Base-by-base conservation (phyloP, 1,284 basidiomycete genomes). In the Kwoniella shivajii region DNA sequence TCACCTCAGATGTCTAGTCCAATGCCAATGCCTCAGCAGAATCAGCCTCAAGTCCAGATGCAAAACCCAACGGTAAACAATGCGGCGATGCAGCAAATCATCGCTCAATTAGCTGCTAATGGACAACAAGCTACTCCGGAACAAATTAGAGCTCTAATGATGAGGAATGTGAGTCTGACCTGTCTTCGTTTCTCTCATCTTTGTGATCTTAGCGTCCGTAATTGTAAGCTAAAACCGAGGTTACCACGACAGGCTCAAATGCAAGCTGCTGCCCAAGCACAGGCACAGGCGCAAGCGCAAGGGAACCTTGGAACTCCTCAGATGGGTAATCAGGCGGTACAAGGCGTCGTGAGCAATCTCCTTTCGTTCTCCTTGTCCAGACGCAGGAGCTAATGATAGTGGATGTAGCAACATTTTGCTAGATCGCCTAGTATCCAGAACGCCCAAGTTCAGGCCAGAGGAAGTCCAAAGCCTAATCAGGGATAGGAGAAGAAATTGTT, bases 111-210 rank as follows among this genome's bases (percentile, higher is more conserved):
- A 6, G 59, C 64, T 4, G 67, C 69, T 33, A 63, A 46, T 34
- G 73, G 73, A 5, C 66, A 69, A 54, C 59, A 61, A 37, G 60
- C 66, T 5, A 74, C 69, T 4, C 61, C 66, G 2, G 73, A 75
- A 51, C 59, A 59, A 9, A 60, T 75, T 18, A 63, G 67, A 36
- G 58, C 61, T 4, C 43, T 65, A 38, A 56, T 72, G 34, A 38
- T 68, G 43, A 54, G 66, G 6, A 63, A 70, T 52, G 65, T 66
- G 38, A 58, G 64, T 60, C n/a, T n/a, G n/a, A n/a, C n/a, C n/a
- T n/a, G n/a, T n/a, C n/a, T n/a, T n/a, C n/a, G n/a, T n/a, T n/a
- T n/a, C n/a, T n/a, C n/a, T n/a, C n/a, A n/a, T n/a, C n/a, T n/a
- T n/a, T n/a, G n/a, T n/a, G n/a, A n/a, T n/a, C n/a, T n/a, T n/a